Percentiles rank a stretch among this genome's conserved stretches.
phyloP scores from a whole-genome alignment of 352 stramenopile genomes.

The Phytophthora multivora region DNA sequence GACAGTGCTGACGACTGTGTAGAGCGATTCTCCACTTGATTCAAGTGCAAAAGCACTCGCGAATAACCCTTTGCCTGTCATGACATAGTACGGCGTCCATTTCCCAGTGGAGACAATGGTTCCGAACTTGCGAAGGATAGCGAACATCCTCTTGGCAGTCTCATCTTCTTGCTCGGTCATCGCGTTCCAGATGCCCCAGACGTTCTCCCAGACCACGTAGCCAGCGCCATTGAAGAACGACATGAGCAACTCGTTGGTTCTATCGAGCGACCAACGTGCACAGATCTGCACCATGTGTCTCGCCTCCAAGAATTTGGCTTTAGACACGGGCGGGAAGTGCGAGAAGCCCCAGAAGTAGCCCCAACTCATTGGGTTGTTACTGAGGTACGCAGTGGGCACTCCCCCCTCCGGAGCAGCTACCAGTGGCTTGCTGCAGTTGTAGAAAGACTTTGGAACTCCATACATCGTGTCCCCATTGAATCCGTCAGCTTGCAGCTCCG shows the following conservation, averaged over 20 bases:
- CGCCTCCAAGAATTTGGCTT: conserved; percentile 80
- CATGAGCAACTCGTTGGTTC: conserved; percentile 57
- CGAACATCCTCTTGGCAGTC: conserved; percentile 60
- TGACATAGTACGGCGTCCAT: conserved; percentile 69
- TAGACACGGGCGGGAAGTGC: conserved; percentile 71
- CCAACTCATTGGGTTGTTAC: conserved; percentile 81
- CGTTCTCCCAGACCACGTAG: conserved; percentile 90
- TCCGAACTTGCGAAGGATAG: conserved; percentile 67
- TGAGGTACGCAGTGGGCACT: conserved; percentile 64
- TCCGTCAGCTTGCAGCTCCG: conserved; percentile 57
- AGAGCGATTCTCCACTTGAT: conserved; percentile 40
- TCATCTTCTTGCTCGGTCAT: conserved; percentile 79
- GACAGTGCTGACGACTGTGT: conserved; percentile 65
- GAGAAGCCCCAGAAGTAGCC: conserved; percentile 75
- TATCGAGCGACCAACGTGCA: conserved; percentile 82
- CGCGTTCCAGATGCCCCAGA: conserved; percentile 88
- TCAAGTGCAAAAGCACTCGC: conserved; percentile 52
- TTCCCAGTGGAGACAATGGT: conserved; percentile 41
- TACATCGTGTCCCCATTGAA: conserved; percentile 92
- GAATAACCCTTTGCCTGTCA: conserved; percentile 41
- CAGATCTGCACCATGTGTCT: conserved; percentile 87
- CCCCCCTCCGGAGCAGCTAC: conserved; percentile 70
- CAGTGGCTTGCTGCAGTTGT: conserved; percentile 67
- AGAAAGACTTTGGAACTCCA: conserved; percentile 80
- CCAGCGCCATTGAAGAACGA: conserved; percentile 88